Evolutionary conservation across 2,329 filamentous ascomycete genomes (phyloP).

Genomic region (Penicillium brasilianum): DNA sequence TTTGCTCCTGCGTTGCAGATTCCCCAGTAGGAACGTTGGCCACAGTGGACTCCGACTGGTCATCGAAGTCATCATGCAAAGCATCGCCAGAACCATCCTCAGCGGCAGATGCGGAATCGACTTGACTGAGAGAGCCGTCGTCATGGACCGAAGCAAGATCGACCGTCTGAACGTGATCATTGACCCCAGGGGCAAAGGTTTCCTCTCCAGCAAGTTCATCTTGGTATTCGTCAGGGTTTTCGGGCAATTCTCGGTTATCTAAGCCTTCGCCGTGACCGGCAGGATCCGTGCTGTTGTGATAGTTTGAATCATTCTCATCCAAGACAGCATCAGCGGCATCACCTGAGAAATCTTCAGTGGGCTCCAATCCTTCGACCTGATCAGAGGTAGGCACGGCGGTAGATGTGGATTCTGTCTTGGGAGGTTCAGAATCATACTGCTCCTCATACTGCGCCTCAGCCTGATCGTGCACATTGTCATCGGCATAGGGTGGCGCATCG

Average conservation of each 20-base stretch:
- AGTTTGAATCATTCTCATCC: slow-evolving; percentile 17
- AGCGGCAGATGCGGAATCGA: slow-evolving; percentile 18
- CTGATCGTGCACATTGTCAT: slow-evolving; percentile 18
- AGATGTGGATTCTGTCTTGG: slow-evolving; percentile 36
- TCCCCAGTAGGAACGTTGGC: slow-evolving; percentile 18
- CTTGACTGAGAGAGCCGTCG: slow-evolving; percentile 15
- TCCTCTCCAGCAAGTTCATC: slow-evolving; percentile 16
- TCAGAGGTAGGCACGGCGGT: slow-evolving; percentile 33
- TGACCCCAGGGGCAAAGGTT: slow-evolving; percentile 17
- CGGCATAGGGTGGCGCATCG: slow-evolving; percentile 3
- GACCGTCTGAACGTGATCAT: slow-evolving; percentile 20
- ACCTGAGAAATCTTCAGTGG: slow-evolving; percentile 20
- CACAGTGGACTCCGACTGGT: slow-evolving; percentile 25
- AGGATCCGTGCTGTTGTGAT: slow-evolving; percentile 19
- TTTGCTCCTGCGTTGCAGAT: slow-evolving; percentile 20
- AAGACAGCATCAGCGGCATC: slow-evolving; percentile 14
- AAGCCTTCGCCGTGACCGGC: slow-evolving; percentile 17
- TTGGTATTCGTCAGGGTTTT: slow-evolving; percentile 17
- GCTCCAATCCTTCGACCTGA: slow-evolving; percentile 21
- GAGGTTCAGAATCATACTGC: slow-evolving; percentile 37
- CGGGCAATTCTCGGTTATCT: slow-evolving; percentile 15
- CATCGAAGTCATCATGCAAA: slow-evolving; percentile 18
- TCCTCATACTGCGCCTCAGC: slow-evolving; percentile 21
- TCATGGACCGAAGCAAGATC: slow-evolving; percentile 15
- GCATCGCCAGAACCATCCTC: slow-evolving; percentile 20